Evolutionary conservation across 2,329 filamentous ascomycete species (phyloP).

Genomic region (Fusarium sp.): DNA sequence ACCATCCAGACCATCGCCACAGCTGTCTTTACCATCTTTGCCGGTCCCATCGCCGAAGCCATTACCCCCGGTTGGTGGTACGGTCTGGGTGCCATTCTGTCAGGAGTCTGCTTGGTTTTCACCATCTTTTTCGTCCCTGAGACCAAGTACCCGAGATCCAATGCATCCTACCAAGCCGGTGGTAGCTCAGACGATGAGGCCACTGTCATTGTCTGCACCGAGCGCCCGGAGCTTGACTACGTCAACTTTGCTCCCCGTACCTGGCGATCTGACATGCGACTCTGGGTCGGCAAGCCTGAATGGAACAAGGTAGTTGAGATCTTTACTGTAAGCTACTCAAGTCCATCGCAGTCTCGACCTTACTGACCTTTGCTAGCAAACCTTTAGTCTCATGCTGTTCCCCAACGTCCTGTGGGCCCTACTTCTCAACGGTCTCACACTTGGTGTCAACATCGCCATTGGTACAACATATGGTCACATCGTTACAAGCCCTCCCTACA

Average conservation of each 20-base stretch:
- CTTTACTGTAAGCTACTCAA: slow-evolving; percentile 9
- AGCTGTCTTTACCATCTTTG: slow-evolving; percentile 19
- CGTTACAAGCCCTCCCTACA: slow-evolving; percentile 32
- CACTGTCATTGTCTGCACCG: slow-evolving; percentile 20
- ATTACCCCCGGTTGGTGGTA: slow-evolving; percentile 23
- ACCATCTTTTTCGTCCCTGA: slow-evolving; percentile 24
- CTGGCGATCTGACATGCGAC: slow-evolving; percentile 35
- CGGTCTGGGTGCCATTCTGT: slow-evolving; percentile 14
- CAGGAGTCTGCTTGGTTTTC: neutral
- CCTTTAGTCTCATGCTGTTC: slow-evolving; percentile 36
- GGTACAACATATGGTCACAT: slow-evolving; percentile 38
- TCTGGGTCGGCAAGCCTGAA: slow-evolving; percentile 36
- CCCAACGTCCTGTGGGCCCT: slow-evolving; percentile 41
- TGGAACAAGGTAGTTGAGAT: slow-evolving; percentile 29
- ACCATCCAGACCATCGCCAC: slow-evolving; percentile 37
- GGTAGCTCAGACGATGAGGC: slow-evolving; percentile 12
- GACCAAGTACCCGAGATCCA: slow-evolving; percentile 19
- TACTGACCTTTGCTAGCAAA: slow-evolving; percentile 26
- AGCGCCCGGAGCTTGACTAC: slow-evolving; percentile 34
- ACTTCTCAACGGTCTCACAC: slow-evolving; percentile 35
- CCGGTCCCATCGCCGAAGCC: slow-evolving; percentile 10
- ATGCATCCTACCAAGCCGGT: slow-evolving; percentile 4
- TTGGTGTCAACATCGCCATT: slow-evolving; percentile 41
- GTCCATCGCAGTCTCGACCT: neutral
- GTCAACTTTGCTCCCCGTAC: slow-evolving; percentile 36